Conservation (phyloP, 2,329 filamentous ascomycete genomes). For the Sporothrix schenckii region DNA sequence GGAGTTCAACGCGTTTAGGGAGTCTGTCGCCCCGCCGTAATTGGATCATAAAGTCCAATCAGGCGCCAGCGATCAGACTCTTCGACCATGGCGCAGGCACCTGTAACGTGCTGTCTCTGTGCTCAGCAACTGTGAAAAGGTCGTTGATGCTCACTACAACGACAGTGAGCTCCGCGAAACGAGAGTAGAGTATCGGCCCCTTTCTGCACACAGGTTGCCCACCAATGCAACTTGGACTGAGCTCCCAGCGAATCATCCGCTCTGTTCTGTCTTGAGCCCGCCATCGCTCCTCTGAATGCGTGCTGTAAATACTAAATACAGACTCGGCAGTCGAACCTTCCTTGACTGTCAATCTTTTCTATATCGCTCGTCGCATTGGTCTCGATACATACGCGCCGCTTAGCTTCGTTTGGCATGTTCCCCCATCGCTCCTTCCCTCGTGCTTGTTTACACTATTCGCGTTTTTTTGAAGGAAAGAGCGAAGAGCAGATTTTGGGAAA, state of each 20-base stretch:
- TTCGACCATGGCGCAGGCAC: background rate
- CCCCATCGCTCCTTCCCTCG: conserved; percentile 10
- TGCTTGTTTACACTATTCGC: conserved; percentile 23
- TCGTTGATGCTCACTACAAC: background rate
- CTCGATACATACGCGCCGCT: background rate
- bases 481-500: conserved; percentile 1
- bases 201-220: conserved; percentile 6
- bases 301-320: background rate
- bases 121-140: background rate
- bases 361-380: background rate
- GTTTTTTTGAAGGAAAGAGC: conserved; percentile 6
- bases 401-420: conserved; percentile 13
- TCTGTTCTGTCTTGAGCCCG: background rate
- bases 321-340: conserved; percentile 6
- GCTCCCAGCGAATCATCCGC: background rate
- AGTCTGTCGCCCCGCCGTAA: conserved; percentile 26
- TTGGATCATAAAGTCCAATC: conserved; percentile 42
- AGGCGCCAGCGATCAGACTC: conserved; percentile 43
- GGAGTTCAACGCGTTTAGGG: conserved; percentile 23
- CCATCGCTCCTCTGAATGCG: background rate
- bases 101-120: background rate
- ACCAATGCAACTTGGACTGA: conserved; percentile 10
- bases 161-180: background rate
- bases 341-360: background rate
- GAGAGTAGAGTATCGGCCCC: conserved; percentile 34